Conservation (phyloP, 2,329 filamentous ascomycete genomes). For the Xylariaceae sp. region DNA sequence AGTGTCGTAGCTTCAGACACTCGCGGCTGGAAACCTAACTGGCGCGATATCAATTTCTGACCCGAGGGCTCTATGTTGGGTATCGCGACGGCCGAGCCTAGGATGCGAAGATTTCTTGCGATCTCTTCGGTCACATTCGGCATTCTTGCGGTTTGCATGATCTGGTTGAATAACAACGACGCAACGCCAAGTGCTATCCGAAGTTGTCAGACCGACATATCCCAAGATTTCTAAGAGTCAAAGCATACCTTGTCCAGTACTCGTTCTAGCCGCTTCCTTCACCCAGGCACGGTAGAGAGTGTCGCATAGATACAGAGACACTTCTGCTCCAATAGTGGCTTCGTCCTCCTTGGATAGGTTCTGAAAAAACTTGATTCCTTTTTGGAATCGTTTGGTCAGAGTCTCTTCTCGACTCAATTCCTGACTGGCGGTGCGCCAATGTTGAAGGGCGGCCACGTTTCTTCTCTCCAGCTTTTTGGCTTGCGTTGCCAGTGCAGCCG, state of each 20-base stretch:
- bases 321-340: constrained; percentile 31
- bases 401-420: constrained; percentile 43
- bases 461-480: constrained; percentile 32
- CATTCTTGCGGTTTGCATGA: constrained; percentile 12
- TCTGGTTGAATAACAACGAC: constrained; percentile 22
- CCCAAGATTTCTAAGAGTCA: neutral
- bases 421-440: constrained; percentile 42
- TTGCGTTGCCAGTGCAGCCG: constrained; percentile 33
- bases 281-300: constrained; percentile 26
- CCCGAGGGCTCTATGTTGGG: constrained; percentile 2
- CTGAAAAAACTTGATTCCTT: constrained; percentile 43
- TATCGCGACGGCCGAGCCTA: constrained; percentile 15
- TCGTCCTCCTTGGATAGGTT: constrained; percentile 35
- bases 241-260: constrained; percentile 15
- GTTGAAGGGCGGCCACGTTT: constrained; percentile 31
- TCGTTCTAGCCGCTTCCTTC: neutral
- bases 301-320: constrained; percentile 35
- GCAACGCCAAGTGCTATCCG: constrained; percentile 12
- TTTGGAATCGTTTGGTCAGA: constrained; percentile 42
- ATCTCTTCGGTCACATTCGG: constrained; percentile 17
- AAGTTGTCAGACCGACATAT: neutral
- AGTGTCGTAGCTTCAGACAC: neutral
- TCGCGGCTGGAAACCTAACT: constrained; percentile 11
- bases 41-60: constrained; percentile 5
- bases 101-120: constrained; percentile 4